Evolutionary conservation across 768 basidiomycete genomes (phyloP).

Genomic region (Russula earlei): DNA sequence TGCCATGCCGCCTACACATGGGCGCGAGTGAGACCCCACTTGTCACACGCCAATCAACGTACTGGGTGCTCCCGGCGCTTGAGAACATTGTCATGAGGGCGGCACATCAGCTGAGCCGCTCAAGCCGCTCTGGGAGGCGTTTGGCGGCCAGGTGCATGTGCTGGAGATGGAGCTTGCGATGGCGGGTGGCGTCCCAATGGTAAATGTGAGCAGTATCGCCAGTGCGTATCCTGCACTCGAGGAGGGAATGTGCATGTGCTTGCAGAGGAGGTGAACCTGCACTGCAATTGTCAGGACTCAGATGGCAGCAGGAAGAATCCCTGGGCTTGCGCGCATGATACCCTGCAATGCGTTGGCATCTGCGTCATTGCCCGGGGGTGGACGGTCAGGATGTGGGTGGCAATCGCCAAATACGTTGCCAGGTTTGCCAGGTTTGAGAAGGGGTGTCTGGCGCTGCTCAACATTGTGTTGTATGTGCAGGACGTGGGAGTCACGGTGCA

Average conservation of each 20-base stretch:
- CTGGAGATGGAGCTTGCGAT: not conserved
- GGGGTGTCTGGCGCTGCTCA: slow-evolving; percentile 1
- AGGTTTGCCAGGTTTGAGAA: not conserved
- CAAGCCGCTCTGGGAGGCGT: slow-evolving; percentile 7
- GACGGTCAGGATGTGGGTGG: not conserved
- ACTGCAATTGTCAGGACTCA: not conserved
- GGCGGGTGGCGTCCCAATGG: not conserved
- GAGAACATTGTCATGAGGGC: slow-evolving; percentile 4
- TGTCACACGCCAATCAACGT: slow-evolving; percentile 4
- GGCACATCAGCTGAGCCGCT: not conserved
- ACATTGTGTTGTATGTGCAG: not conserved
- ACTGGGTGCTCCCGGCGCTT: slow-evolving; percentile 14
- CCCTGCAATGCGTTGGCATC: slow-evolving; percentile 7
- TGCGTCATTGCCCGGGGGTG: not conserved
- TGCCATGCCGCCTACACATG: not conserved
- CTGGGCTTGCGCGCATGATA: not conserved
- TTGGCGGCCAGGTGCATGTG: not conserved
- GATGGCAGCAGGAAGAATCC: not conserved
- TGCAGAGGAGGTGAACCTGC: not conserved
- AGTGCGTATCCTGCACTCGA: slow-evolving; percentile 5
- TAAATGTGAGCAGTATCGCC: not conserved
- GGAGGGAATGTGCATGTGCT: slow-evolving; percentile 8
- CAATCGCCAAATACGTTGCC: not conserved
- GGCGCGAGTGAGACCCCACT: slow-evolving; percentile 4
- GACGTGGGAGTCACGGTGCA: not conserved